Evolutionary conservation across 495 filamentous ascomycete species (phyloP).

Genomic region (Glutinoglossum americanum): DNA sequence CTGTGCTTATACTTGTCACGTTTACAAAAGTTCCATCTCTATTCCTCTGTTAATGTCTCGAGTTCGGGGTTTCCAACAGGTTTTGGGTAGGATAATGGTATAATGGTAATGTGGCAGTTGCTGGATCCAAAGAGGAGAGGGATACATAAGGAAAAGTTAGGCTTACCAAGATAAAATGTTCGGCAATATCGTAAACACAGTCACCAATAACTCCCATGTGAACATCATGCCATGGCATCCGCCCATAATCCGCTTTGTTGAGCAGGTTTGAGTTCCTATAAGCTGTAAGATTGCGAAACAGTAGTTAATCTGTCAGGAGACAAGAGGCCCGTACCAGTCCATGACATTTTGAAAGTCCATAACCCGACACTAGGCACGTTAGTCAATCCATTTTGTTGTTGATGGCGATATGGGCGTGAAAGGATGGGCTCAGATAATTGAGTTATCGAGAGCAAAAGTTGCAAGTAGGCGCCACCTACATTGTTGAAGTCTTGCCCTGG

Average conservation of each 20-base stretch:
- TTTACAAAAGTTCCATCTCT: constrained; percentile 80
- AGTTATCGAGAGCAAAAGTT: neutral
- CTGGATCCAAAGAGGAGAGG: neutral
- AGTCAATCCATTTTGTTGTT: neutral
- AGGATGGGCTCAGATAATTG: neutral
- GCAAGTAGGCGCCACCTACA: neutral
- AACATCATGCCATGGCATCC: constrained; percentile 98
- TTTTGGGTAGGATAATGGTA: neutral
- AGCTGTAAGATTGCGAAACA: neutral
- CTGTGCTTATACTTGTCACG: constrained; percentile 93
- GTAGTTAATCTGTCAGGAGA: neutral
- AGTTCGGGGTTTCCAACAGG: neutral
- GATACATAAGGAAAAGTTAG: neutral
- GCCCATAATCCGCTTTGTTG: constrained; percentile 76
- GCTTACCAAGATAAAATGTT: constrained; percentile 60
- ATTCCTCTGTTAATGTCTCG: neutral
- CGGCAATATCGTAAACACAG: constrained; percentile 82
- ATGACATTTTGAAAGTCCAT: constrained; percentile 86
- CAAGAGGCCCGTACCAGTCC: constrained; percentile 30
- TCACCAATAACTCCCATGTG: constrained; percentile 76
- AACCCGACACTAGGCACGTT: constrained; percentile 51
- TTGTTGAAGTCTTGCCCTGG: constrained; percentile 88
- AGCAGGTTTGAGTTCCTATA: constrained; percentile 61
- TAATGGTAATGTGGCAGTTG: too few relatives aligned
- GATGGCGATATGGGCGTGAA: neutral